These are phyloP conservation scores for Marvania coccoides DNA, from an alignment of 139 green algal genomes.

Conservation along the genomic window DNA sequence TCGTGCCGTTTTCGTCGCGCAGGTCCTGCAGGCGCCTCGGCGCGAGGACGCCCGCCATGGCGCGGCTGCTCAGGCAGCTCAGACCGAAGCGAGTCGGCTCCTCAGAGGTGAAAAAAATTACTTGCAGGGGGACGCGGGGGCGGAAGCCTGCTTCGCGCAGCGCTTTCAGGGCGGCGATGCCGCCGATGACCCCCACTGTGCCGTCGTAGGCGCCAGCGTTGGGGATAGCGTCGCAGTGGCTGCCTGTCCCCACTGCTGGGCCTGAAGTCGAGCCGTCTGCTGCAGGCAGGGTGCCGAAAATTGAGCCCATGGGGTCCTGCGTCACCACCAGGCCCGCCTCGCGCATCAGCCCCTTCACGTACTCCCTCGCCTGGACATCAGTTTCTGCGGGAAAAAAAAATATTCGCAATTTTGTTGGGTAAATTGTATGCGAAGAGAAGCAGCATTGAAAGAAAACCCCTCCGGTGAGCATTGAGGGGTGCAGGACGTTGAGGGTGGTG, in stretches of 20 bases:
- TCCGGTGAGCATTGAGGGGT: too few species aligned
- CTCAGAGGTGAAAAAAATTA: conserved; percentile 94
- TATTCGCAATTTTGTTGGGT: not conserved
- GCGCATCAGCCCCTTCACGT: conserved; percentile 78
- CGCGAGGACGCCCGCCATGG: conserved; percentile 58
- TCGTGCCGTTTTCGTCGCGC: conserved; percentile 67
- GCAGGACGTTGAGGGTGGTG: too few species aligned
- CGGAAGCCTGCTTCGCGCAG: conserved; percentile 69
- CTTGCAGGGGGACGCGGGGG: conserved; percentile 49
- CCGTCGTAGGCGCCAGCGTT: conserved; percentile 86
- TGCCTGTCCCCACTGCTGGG: conserved; percentile 70
- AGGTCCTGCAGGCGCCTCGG: conserved; percentile 37
- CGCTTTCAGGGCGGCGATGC: conserved; percentile 74
- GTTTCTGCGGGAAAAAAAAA: conserved; percentile 15
- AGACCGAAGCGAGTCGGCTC: conserved; percentile 92
- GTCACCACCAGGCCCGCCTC: conserved; percentile 50
- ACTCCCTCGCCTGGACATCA: conserved; percentile 69
- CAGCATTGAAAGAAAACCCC: too few species aligned
- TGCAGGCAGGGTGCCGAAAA: conserved; percentile 75
- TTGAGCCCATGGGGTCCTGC: conserved; percentile 89
- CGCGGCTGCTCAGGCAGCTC: conserved; percentile 74
- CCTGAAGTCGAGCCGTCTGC: conserved; percentile 10
- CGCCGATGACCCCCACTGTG: conserved; percentile 85
- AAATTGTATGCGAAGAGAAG: too few species aligned
- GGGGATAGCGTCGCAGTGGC: conserved; percentile 90